phyloP scores from a whole-genome alignment of 179 eudicot species.

The Beta lomatogona region DNA sequence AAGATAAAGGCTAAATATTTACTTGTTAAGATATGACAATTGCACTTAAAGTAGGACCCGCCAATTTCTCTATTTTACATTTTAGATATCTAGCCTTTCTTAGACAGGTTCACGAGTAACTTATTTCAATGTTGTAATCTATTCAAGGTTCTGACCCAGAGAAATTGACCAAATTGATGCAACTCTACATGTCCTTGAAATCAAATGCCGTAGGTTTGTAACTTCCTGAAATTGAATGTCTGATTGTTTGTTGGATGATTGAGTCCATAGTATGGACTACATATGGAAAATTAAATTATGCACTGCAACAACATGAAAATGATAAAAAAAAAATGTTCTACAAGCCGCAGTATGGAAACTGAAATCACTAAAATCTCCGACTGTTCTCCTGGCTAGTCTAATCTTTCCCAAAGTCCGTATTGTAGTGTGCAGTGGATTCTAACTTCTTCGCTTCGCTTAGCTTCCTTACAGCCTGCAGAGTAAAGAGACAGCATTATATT shows the following conservation, averaged over 20 bases:
- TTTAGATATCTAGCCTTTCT: too few relatives aligned
- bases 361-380: neutral
- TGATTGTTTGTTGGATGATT: too few relatives aligned
- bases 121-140: too few relatives aligned
- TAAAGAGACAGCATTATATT: neutral
- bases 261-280: too few relatives aligned
- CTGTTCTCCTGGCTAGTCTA: slow-evolving; percentile 3
- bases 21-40: too few relatives aligned
- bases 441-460: slow-evolving; percentile 53
- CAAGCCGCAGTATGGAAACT: neutral
- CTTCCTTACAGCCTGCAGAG: slow-evolving; percentile 51
- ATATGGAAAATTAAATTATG: too few relatives aligned
- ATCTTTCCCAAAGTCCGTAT: slow-evolving; percentile 52
- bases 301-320: neutral
- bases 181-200: neutral
- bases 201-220: neutral
- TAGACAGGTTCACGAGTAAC: neutral
- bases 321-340: neutral
- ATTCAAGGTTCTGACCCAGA: neutral
- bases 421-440: slow-evolving; percentile 49
- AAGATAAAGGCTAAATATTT: too few relatives aligned
- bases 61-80: too few relatives aligned
- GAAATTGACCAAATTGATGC: neutral
- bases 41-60: too few relatives aligned
- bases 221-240: too few relatives aligned